These are phyloP conservation scores for Rheum nobile DNA, from an alignment of 148 eudicot genomes.

Conservation along the genomic window DNA sequence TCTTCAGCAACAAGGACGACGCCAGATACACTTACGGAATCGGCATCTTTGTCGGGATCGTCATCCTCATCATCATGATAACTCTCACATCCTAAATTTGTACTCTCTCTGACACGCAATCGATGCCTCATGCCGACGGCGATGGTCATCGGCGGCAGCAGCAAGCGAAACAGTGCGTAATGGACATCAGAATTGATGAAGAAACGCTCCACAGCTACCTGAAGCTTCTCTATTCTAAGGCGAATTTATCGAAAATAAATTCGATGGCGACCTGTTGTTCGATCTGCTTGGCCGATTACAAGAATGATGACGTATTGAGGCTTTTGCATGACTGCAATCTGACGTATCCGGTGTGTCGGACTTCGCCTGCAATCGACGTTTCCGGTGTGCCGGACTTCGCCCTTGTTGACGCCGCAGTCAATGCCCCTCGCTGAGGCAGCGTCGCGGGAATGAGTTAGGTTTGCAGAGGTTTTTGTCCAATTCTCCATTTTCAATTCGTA, in stretches of 20 bases:
- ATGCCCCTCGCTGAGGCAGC: too few relatives aligned
- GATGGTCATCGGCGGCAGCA: neutral
- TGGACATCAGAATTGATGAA: conserved; percentile 60
- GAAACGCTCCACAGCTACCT: conserved; percentile 61
- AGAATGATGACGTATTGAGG: conserved; percentile 45
- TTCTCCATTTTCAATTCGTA: conserved; percentile 15
- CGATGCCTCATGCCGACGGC: too few relatives aligned
- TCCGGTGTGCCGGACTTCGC: conserved; percentile 83
- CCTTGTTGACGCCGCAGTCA: conserved; percentile 67
- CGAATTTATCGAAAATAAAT: conserved; percentile 23
- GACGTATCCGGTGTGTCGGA: conserved; percentile 83
- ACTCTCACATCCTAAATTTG: too few relatives aligned
- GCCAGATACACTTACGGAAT: too few relatives aligned
- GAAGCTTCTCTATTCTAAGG: conserved; percentile 47
- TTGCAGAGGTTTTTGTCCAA: conserved; percentile 67
- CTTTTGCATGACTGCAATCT: conserved; percentile 60
- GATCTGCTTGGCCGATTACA: conserved; percentile 71
- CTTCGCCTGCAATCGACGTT: conserved; percentile 62
- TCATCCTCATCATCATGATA: too few relatives aligned
- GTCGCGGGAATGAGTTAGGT: too few relatives aligned
- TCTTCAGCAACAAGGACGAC: too few relatives aligned
- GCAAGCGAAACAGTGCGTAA: neutral
- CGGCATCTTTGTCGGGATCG: too few relatives aligned
- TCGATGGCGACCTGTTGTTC: conserved; percentile 56
- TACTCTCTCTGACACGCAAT: too few relatives aligned